phyloP scores from a whole-genome alignment of 2,329 filamentous ascomycete genomes.

The Atkinsonella hypoxylon region DNA sequence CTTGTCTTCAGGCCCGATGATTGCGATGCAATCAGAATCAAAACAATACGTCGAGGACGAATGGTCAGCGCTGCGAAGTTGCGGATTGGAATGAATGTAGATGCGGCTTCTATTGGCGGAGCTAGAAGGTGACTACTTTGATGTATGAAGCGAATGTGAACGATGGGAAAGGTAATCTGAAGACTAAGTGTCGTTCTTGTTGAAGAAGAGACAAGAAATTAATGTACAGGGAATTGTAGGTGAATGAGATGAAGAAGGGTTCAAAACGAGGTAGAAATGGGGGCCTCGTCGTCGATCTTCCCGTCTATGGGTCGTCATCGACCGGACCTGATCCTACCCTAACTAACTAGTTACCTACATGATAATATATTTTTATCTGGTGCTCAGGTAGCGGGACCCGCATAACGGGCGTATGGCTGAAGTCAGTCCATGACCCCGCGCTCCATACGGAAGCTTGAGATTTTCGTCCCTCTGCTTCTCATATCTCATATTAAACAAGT shows the following conservation, averaged over 20 bases:
- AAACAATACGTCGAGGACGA: not conserved
- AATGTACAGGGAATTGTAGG: not conserved
- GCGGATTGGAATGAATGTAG: not conserved
- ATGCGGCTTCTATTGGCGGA: not conserved
- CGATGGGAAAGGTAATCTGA: too few relatives aligned
- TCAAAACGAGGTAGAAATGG: not conserved
- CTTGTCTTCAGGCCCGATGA: constrained; percentile 18
- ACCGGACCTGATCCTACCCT: too few relatives aligned
- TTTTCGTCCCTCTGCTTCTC: too few relatives aligned
- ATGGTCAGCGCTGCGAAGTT: not conserved
- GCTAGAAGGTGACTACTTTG: not conserved
- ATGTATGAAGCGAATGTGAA: too few relatives aligned
- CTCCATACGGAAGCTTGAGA: not conserved
- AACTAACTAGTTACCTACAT: too few relatives aligned
- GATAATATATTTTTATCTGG: too few relatives aligned
- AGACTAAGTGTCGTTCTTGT: not conserved
- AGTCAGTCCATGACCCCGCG: not conserved
- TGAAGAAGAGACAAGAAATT: not conserved
- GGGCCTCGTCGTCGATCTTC: not conserved
- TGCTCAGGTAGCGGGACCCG: too few relatives aligned
- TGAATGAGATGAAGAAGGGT: not conserved
- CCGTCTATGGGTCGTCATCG: too few relatives aligned
- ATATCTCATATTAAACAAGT: too few relatives aligned
- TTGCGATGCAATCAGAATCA: not conserved
- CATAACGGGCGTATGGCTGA: not conserved